phyloP scores from a whole-genome alignment of 208 protist species.

The Trypanosoma caninum region DNA sequence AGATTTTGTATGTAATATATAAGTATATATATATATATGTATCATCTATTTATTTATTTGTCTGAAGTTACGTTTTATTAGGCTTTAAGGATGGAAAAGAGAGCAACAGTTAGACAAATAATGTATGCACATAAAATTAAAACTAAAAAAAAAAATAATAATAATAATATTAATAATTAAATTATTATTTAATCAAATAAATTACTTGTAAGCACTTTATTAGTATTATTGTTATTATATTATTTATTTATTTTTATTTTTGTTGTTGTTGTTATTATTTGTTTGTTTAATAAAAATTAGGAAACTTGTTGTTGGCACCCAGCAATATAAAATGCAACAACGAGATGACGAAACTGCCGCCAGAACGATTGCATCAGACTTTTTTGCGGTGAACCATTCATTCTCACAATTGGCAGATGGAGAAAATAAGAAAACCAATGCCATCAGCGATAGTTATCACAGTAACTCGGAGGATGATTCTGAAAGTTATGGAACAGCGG shows the following conservation, averaged over 20 bases:
- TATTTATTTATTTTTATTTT: too few species aligned
- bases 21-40: conserved; percentile 5
- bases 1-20: background rate
- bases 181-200: too few species aligned
- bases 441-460: background rate
- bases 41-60: conserved; percentile 2
- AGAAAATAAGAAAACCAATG: too few species aligned
- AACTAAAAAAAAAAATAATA: background rate
- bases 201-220: too few species aligned
- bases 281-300: background rate
- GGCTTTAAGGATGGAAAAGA: background rate
- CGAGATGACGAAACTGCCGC: too few species aligned
- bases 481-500: background rate
- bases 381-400: too few species aligned
- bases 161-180: too few species aligned
- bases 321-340: too few species aligned
- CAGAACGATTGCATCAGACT: too few species aligned
- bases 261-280: background rate
- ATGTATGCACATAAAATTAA: background rate
- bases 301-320: too few species aligned
- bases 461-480: background rate
- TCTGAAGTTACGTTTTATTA: conserved; percentile 12
- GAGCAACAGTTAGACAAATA: background rate
- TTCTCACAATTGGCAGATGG: too few species aligned
- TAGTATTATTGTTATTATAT: too few species aligned